Percentiles rank a stretch among this genome's conserved stretches.
phyloP scores from a whole-genome alignment of 495 filamentous ascomycete genomes.

The Jackrogersella multiformis region DNA sequence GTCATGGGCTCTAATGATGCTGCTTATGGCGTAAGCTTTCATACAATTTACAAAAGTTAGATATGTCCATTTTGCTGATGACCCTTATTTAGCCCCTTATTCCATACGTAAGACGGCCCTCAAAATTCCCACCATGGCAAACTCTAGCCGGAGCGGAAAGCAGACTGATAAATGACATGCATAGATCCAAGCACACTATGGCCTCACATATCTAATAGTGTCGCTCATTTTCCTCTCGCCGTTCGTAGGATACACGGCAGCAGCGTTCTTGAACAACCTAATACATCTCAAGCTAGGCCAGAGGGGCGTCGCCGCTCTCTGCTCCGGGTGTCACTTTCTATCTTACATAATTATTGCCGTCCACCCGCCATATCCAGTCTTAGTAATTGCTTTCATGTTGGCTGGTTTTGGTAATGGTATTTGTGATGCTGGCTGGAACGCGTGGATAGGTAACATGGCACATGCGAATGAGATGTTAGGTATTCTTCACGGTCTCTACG shows the following conservation, averaged over 20 bases:
- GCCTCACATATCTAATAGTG: slow-evolving; percentile 77
- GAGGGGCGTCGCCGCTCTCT: slow-evolving; percentile 75
- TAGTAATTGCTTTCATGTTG: slow-evolving; percentile 76
- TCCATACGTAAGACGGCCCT: slow-evolving; percentile 57
- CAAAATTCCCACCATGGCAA: slow-evolving; percentile 49
- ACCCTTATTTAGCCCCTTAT: slow-evolving; percentile 58
- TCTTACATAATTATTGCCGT: slow-evolving; percentile 72
- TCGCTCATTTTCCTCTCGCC: slow-evolving; percentile 85
- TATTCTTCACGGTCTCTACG: slow-evolving; percentile 77
- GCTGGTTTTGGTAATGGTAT: slow-evolving; percentile 77
- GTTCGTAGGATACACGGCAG: slow-evolving; percentile 80
- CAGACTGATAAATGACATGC: slow-evolving; percentile 2
- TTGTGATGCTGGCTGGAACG: slow-evolving; percentile 79
- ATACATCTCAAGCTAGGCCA: slow-evolving; percentile 70
- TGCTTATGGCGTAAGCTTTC: slow-evolving; percentile 72
- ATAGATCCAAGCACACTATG: slow-evolving; percentile 71
- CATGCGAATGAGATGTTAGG: slow-evolving; percentile 76
- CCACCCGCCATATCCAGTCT: slow-evolving; percentile 78
- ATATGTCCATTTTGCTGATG: slow-evolving; percentile 24
- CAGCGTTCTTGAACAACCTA: slow-evolving; percentile 74
- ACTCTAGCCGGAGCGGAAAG: neutral
- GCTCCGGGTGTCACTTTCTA: slow-evolving; percentile 69
- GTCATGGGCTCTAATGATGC: slow-evolving; percentile 86
- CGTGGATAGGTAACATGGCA: slow-evolving; percentile 81
- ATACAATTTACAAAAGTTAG: neutral